Base-by-base conservation (phyloP, 202 grass and related monocot species). In the Eragrostis tef region DNA sequence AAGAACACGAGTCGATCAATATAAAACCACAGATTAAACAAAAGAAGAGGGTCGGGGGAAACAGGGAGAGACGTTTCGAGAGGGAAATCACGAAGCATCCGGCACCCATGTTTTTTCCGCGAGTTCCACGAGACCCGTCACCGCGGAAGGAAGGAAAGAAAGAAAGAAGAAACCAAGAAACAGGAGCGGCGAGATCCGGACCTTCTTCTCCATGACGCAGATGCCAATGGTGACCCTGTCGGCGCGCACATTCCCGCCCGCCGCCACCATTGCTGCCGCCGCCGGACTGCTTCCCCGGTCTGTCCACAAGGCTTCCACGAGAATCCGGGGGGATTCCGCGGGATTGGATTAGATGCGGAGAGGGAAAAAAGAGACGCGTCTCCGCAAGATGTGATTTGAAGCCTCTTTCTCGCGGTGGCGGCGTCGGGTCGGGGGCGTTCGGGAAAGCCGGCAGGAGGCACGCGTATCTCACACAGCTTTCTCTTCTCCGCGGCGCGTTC, bases 151-250 rank as follows among this genome's bases (percentile, higher is more conserved):
- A 34, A 34, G 22, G 3, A 61, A 46, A 48, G 19, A 9, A 54
- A 80, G 0, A 39, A 39, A 39, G 34, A 4, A 42, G 21, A 79
- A 73, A 24, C 6, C 27, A 73, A 58, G 4, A 77, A 52, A 58
- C 19, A 42, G 36, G 25, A 77, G 68, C 25, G 48, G 60, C 61
- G 58, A 76, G 90, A 68, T 64, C 83, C 78, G 0, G 54, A 99
- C 96, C 96, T 99, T 99, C 85, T 99, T 99, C 87, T 93, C 96
- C 96, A 99, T 90, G 71, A 99, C 96, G 79, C 90, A 99, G 76
- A 99, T 90, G 51, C 96, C 96, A 86, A 99, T 95, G 85, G 84
- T 88, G 86, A 99, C 48, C 93, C 48, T 93, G 27, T 43, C 71
- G 44, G 70, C 71, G 52, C 51, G 68, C n/a, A 64, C 79, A 86